Conservation (phyloP, 495 filamentous ascomycete species). For the Entonaema liquescens region DNA sequence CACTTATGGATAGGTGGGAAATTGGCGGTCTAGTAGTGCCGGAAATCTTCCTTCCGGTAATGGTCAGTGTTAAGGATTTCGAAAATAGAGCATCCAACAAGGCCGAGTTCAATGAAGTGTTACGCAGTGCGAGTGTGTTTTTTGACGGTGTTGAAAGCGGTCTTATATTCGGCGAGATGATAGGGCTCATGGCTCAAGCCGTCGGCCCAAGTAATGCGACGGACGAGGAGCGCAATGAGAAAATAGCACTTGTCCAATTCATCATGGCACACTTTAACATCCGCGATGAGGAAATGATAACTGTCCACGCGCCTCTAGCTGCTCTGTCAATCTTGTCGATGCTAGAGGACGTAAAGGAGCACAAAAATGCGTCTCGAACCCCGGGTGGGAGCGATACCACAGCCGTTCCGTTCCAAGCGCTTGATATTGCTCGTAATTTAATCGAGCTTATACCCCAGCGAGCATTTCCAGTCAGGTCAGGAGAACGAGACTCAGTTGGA, state of each 20-base stretch:
- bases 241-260: constrained; percentile 79
- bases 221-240: constrained; percentile 57
- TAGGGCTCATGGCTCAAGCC: constrained; percentile 65
- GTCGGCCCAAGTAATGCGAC: constrained; percentile 58
- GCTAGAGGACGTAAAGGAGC: constrained; percentile 57
- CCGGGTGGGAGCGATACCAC: background rate
- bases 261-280: constrained; percentile 90
- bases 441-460: constrained; percentile 75
- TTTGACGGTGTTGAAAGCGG: constrained; percentile 97
- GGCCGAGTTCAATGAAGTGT: constrained; percentile 81
- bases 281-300: constrained; percentile 93
- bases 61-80: constrained; percentile 78
- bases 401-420: constrained; percentile 49
- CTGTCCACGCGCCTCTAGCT: constrained; percentile 81
- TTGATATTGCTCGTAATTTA: constrained; percentile 63
- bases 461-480: constrained; percentile 63
- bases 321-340: constrained; percentile 73
- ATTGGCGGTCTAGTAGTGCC: constrained; percentile 90
- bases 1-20: constrained; percentile 98
- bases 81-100: constrained; percentile 65
- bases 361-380: constrained; percentile 26
- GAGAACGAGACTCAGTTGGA: constrained; percentile 39
- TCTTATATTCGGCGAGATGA: constrained; percentile 87
- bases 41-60: constrained; percentile 85
- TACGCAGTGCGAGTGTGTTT: constrained; percentile 91